Base-by-base conservation (phyloP, 192 early-diverging fungal species). In the Helicostylum pulchrum region DNA sequence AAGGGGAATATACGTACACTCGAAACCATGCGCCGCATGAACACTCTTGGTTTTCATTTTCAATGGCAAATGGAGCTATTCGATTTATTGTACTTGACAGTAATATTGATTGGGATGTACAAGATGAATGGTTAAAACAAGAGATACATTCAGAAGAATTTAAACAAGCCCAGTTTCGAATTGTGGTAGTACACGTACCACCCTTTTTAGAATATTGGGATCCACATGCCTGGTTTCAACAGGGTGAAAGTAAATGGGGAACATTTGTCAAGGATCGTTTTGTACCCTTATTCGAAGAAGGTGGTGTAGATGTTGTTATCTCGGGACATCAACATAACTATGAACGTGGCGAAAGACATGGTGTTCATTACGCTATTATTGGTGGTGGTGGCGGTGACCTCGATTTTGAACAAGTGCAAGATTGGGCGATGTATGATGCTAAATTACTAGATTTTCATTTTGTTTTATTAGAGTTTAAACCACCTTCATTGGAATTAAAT, bases 251-350 rank as follows among this genome's bases (percentile, higher is more conserved):
- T 56, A 76, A 87, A 56, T 91, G 89, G 89, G 87, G 87, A 9
- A 76, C 82, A 26, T 88, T 89, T 70, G 71, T 91, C 0, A 74
- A 84, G 26, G 64, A 82, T 2, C 80, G 86, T 19, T 91, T 82
- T 61, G 88, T 87, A 9, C 77, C 80, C 8, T 55, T 89, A 42
- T 91, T 91, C 68, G 80, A 85, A 48, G 56, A 80, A 30, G 60
- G 86, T 55, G 70, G 75, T n/a, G 88, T 91, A 2, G 89, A 91
- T 62, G 61, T 91, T 36, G 87, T 91, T 6, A 83, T 91, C 17
- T 89, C 88, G 4, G 89, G 89, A 3, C 89, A 91, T 59, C 89
- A 91, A 62, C 89, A 91, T 65, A 91, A 91, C 62, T 91, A 91
- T 62, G 82, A 87, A 75, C 76, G 89, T 14, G 80, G 79, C 9